Base-by-base conservation (phyloP, 352 stramenopile genomes). In the Pythium vanterpoolii region DNA sequence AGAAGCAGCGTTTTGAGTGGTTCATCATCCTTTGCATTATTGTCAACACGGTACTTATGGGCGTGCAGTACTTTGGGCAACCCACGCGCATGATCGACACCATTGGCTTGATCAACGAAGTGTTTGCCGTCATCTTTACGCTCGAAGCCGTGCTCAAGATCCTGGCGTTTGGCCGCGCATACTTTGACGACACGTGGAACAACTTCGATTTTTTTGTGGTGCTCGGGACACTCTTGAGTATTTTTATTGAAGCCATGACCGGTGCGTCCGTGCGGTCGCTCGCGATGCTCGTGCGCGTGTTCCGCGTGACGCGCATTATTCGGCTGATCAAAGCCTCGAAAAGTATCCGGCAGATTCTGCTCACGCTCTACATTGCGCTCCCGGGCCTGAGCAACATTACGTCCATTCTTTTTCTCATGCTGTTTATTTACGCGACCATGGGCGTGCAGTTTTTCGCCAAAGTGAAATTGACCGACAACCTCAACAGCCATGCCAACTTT, bases 341-440 rank as follows among this genome's bases (percentile, higher is more conserved):
- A 63, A 87, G 77, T 40, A 87, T 98, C 46, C 72, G 77, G 1
- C 87, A 95, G 53, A 91, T 97, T 54, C 64, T 98, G 47, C 69
- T 96, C 36, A 98, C 93, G n/a, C 74, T 98, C 24, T 83, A 98
- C 42, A 87, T 93, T 13, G 76, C 86, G 27, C 73, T 98, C 0
- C 93, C 92, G 28, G 86, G 80, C 1, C 80, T 97, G 18, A 89
- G 76, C 50, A 98, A 98, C 66, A 93, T 98, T 56, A 90, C 82
- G 27, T 89, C 77, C 6, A 88, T 98, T 33, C 53, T 98, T 24
- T 87, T 97, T 24, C 68, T 98, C 7, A 86, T 98, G 68, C 71
- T 97, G 16, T 98, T 97, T 72, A 98, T 98, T 55, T 98, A 96
- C 64, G 75, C 93, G 40, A 92, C 94, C 0, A 88, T 96, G 78